A percentile compares a stretch with the other conserved stretches of the same genome.
Evolutionary conservation across 1,139 yeast genomes (phyloP).

Genomic region (Torulaspora globosa): DNA sequence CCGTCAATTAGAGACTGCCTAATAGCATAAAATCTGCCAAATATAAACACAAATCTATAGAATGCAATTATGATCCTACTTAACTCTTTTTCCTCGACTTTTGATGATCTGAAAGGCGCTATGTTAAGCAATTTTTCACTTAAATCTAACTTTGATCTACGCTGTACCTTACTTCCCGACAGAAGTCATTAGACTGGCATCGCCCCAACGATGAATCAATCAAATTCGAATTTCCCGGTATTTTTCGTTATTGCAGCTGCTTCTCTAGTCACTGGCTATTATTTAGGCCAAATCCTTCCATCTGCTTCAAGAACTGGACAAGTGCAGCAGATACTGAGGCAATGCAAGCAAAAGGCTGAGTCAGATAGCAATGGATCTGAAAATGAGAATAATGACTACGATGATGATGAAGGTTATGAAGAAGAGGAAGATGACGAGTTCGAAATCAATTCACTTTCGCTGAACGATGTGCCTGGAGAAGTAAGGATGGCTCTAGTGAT

Average conservation of each 20-base stretch:
- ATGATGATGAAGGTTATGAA: conserved; percentile 38
- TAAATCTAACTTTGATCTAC: neutral
- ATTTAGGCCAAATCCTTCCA: conserved; percentile 24
- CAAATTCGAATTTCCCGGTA: conserved; percentile 14
- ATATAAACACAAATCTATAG: neutral
- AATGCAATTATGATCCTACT: neutral
- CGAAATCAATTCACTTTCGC: conserved; percentile 51
- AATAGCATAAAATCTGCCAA: neutral
- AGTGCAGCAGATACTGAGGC: conserved; percentile 20
- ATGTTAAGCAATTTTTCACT: neutral
- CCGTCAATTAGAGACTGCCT: neutral
- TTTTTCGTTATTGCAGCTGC: conserved; percentile 26
- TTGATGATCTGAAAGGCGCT: neutral
- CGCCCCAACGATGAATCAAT: conserved; percentile 9
- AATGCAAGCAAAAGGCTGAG: conserved; percentile 19
- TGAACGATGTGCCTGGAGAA: conserved; percentile 68
- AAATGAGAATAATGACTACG: conserved; percentile 25
- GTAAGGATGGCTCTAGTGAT: conserved; percentile 85
- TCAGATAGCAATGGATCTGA: conserved; percentile 16
- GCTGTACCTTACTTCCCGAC: neutral
- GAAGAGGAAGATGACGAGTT: conserved; percentile 51
- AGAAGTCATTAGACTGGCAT: neutral
- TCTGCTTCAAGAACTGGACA: conserved; percentile 15
- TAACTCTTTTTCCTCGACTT: neutral
- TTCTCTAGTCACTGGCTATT: conserved; percentile 32